These are phyloP conservation scores for rapeseed (Brassica napus) DNA, from an alignment of 345 rosid genomes.

Conservation along the genomic window DNA sequence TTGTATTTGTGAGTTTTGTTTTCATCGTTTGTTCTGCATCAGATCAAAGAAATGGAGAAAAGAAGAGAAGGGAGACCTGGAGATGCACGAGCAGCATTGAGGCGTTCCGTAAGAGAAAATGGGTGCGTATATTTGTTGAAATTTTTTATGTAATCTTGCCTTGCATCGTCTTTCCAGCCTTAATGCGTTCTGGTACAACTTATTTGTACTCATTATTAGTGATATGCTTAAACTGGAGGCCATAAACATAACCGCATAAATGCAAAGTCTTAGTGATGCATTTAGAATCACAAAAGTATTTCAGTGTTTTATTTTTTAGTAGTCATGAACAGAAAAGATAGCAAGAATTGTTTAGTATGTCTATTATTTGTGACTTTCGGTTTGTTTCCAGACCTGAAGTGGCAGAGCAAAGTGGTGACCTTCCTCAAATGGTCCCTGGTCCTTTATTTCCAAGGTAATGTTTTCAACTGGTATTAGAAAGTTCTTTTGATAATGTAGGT, in stretches of 20 bases:
- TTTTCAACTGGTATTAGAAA: constrained; percentile 13
- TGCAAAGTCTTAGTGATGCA: neutral
- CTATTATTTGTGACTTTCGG: constrained; percentile 11
- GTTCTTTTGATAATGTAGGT: constrained; percentile 9
- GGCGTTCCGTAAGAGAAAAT: constrained; percentile 89
- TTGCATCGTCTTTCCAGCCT: constrained; percentile 9
- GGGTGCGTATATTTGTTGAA: constrained; percentile 54
- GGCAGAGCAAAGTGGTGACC: constrained; percentile 94
- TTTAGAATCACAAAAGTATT: constrained; percentile 18
- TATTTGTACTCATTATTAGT: constrained; percentile 4
- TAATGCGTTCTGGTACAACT: neutral
- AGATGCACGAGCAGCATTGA: constrained; percentile 89
- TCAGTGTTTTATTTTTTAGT: neutral
- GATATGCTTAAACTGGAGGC: constrained; percentile 19
- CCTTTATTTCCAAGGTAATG: constrained; percentile 58
- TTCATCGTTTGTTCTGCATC: constrained; percentile 28
- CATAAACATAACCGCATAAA: constrained; percentile 4
- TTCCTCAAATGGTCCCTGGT: constrained; percentile 62
- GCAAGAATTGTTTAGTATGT: neutral
- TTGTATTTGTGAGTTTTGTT: constrained; percentile 16
- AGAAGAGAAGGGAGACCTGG: constrained; percentile 98
- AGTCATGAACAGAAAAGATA: constrained; percentile 9
- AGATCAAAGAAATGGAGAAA: constrained; percentile 99
- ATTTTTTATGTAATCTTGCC: neutral
- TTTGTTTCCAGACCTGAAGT: constrained; percentile 68